Evolutionary conservation across 2,329 filamentous ascomycete species (phyloP).

Genomic region (Rasamsonia emersonii): DNA sequence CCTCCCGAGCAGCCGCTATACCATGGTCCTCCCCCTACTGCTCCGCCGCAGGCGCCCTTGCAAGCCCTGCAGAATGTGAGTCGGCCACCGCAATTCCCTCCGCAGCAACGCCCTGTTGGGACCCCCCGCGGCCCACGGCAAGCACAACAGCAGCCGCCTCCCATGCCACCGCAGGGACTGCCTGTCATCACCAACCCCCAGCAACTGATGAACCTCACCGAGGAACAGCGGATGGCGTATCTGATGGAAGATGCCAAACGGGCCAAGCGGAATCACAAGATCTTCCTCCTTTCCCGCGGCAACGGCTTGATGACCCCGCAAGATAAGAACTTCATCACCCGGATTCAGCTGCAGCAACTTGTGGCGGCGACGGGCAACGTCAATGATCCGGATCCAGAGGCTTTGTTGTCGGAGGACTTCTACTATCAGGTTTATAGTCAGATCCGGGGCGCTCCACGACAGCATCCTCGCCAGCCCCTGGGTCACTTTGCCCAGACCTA

Average conservation of each 20-base stretch:
- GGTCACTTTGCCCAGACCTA: conserved; percentile 98
- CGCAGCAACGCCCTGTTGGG: conserved; percentile 29
- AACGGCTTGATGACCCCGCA: conserved; percentile 98
- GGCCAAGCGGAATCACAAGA: conserved; percentile 97
- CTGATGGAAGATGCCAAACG: conserved; percentile 87
- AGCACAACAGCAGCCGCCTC: conserved; percentile 24
- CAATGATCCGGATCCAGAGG: conserved; percentile 69
- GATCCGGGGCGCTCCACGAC: conserved; percentile 79
- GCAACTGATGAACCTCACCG: conserved; percentile 67
- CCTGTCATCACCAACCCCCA: conserved; percentile 59
- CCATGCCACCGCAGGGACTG: conserved; percentile 27
- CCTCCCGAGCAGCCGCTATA: conserved; percentile 31
- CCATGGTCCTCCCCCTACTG: conserved; percentile 28
- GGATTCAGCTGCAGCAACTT: conserved; percentile 93
- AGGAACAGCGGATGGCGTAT: conserved; percentile 75
- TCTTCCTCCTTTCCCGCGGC: conserved; percentile 82
- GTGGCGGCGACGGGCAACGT: conserved; percentile 86
- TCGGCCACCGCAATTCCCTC: conserved; percentile 43
- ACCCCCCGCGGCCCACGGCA: conserved; percentile 28
- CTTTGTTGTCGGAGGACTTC: conserved; percentile 82
- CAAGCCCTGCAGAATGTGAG: conserved; percentile 77
- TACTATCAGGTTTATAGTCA: conserved; percentile 98
- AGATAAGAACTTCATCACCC: conserved; percentile 98
- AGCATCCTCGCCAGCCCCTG: conserved; percentile 84
- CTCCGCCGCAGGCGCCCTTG: conserved; percentile 50